Evolutionary conservation across 2,329 filamentous ascomycete genomes (phyloP), one percentile per base, ranked within the genome.

Genomic region (Neoarthrinium moseri): DNA sequence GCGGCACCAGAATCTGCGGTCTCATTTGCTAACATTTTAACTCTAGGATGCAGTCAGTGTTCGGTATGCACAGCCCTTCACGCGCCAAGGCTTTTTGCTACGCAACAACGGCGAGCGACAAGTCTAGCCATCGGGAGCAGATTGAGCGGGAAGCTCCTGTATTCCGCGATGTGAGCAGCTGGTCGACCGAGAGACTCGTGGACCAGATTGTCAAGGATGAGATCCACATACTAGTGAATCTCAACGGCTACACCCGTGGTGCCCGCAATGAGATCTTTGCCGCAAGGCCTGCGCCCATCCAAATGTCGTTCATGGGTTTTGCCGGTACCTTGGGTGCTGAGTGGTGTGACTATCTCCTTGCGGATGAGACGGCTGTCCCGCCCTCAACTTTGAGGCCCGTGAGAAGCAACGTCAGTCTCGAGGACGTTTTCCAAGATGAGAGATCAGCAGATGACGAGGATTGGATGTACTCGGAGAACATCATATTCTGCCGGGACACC

Each of bases 261-360:
- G 94, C 94, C n/a, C 83, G 91, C 20, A 99, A 99, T 57, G 94
- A 99, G 62, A 86, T 99, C 4, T 99, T 99, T 64, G 94, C 94
- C 18, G 94, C 94, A 18, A 83, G 95, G 21, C 90, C 94, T 13
- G 91, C 91, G 2, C 94, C 94, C 0, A 90, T 99, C 34, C 94
- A 99, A 55, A 99, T 99, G 94, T 96, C 94, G 0, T 99, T 99
- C 60, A 99, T 99, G 94, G 94, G 94, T 1, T 99, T 99, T 63
- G 94, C 94, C 0, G 94, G 94, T 8, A 96, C 92, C 0, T 73
- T 99, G 1, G 94, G 94, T 5, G 94, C 94, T 3, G 94, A 99
- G 63, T 99, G 94, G 94, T 99, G 94, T 57, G 94, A 99, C 64
- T 99, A 99, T 60, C 84, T 99, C 13, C 79, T 97, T 21, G 91